These are phyloP conservation scores for Paspalum notatum DNA, from an alignment of 176 grass and related monocot genomes.

Conservation along the genomic window DNA sequence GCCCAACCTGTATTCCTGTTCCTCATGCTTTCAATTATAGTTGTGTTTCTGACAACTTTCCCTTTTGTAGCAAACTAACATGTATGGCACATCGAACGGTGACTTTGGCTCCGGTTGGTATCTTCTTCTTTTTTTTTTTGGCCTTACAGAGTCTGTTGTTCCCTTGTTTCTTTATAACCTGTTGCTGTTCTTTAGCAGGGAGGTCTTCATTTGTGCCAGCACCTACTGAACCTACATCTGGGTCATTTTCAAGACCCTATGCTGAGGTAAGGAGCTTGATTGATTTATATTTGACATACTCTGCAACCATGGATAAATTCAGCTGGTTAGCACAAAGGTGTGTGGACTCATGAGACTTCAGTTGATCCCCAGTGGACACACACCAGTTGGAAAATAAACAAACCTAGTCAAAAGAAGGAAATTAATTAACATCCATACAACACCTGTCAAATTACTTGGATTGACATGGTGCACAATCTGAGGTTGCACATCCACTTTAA, in stretches of 20 bases:
- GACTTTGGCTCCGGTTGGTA: conserved; percentile 56
- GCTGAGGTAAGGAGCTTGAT: conserved; percentile 49
- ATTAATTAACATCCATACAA: not conserved
- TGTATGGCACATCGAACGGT: conserved; percentile 44
- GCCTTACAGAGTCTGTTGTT: not conserved
- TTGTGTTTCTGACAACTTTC: conserved; percentile 31
- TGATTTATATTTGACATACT: not conserved
- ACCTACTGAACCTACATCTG: conserved; percentile 40
- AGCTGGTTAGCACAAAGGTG: not conserved
- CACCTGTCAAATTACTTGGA: conserved; percentile 27
- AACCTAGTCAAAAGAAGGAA: not conserved
- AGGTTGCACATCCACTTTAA: not conserved
- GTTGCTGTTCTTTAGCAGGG: conserved; percentile 39
- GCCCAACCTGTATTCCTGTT: conserved; percentile 8
- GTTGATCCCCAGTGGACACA: not conserved
- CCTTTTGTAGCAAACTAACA: conserved; percentile 52
- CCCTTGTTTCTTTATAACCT: not conserved
- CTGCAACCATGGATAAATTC: not conserved
- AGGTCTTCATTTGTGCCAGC: conserved; percentile 57
- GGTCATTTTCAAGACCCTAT: conserved; percentile 58
- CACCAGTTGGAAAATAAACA: not conserved
- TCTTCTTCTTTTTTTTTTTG: not conserved
- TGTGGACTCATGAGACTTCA: not conserved
- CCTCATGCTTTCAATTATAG: not conserved
- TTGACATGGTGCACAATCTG: not conserved